Conservation (phyloP, 371 early-diverging fungal species). For the Zancudomyces culisetae region DNA sequence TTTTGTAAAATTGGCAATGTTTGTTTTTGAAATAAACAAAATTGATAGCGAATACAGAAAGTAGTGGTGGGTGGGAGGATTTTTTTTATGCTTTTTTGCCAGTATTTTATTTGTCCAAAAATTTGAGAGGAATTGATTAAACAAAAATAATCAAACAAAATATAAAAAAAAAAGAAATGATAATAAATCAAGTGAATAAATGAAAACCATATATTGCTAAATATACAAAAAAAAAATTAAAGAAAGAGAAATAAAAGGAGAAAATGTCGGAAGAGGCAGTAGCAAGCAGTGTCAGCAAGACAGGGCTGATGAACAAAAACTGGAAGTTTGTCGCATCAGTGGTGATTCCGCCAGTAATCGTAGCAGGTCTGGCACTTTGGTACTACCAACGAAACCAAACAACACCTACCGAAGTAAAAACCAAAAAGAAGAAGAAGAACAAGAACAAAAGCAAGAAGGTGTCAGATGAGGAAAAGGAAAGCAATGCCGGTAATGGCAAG, state of each 20-base stretch:
- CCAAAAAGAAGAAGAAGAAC: constrained; percentile 7
- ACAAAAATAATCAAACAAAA: neutral
- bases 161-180: constrained; percentile 4
- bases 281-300: neutral
- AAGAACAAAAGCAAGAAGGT: constrained; percentile 14
- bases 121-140: too few relatives aligned
- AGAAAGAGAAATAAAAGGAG: too few relatives aligned
- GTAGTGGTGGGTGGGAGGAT: too few relatives aligned
- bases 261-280: constrained; percentile 1
- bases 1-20: too few relatives aligned
- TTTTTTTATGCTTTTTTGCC: too few relatives aligned
- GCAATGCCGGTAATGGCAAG: neutral
- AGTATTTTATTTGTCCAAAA: too few relatives aligned
- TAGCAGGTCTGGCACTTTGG: constrained; percentile 46
- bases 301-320: constrained; percentile 1
- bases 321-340: constrained; percentile 61
- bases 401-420: constrained; percentile 8
- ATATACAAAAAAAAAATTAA: too few relatives aligned
- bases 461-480: neutral
- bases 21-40: too few relatives aligned
- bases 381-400: constrained; percentile 27
- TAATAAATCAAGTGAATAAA: neutral
- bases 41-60: too few relatives aligned
- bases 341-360: constrained; percentile 34
- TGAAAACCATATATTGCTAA: too few relatives aligned